These are phyloP conservation scores for Suillus decipiens DNA, from an alignment of 768 basidiomycete species.

Conservation along the genomic window DNA sequence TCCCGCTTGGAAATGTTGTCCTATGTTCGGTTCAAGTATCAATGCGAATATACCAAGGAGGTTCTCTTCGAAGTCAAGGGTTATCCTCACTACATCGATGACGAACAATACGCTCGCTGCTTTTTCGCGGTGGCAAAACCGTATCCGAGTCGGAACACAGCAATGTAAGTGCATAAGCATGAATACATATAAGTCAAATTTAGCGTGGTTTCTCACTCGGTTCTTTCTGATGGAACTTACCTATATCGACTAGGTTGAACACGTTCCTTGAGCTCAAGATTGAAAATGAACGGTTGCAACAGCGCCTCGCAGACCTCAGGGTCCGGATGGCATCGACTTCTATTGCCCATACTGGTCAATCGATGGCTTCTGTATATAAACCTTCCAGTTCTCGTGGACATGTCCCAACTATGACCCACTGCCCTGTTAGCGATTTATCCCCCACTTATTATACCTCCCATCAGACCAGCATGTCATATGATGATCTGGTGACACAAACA, in stretches of 20 bases:
- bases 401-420: conserved; percentile 21
- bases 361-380: conserved; percentile 27
- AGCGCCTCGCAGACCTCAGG: conserved; percentile 53
- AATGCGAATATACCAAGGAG: conserved; percentile 43
- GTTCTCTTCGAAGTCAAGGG: conserved; percentile 75
- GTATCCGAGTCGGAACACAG: conserved; percentile 71
- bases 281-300: conserved; percentile 81
- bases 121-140: conserved; percentile 78
- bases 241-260: conserved; percentile 50
- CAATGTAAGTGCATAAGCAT: conserved; percentile 49
- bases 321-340: conserved; percentile 23
- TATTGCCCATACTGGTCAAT: conserved; percentile 16
- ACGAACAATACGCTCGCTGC: conserved; percentile 48
- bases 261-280: conserved; percentile 81
- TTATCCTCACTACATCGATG: conserved; percentile 51
- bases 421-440: conserved; percentile 16
- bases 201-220: conserved; percentile 2
- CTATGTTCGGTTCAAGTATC: conserved; percentile 61
- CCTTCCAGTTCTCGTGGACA: conserved; percentile 27
- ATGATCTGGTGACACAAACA: conserved; percentile 15
- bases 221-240: conserved; percentile 5
- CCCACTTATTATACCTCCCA: conserved; percentile 21
- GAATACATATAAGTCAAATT: conserved; percentile 4
- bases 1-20: conserved; percentile 52
- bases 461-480: conserved; percentile 15